Evolutionary conservation across 345 rosid species (phyloP).

Genomic region (Psidium friedrichsthalianum): DNA sequence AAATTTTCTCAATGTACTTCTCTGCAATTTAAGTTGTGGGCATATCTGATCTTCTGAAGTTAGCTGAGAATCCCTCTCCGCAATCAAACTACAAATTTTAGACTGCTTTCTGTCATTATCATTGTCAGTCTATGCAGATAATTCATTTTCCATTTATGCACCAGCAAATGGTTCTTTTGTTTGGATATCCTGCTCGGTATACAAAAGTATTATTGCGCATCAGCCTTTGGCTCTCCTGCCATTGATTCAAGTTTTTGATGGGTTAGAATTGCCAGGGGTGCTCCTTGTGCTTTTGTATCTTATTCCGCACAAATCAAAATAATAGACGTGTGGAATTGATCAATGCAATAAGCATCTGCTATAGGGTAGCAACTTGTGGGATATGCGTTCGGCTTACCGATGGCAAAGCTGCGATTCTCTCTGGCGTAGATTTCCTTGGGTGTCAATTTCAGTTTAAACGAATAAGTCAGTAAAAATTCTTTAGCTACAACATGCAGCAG

Average conservation of each 20-base stretch:
- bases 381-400: not conserved
- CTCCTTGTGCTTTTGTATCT: not conserved
- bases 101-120: not conserved
- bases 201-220: not conserved
- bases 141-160: not conserved
- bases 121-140: not conserved
- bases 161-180: not conserved
- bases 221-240: not conserved
- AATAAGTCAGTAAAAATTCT: not conserved
- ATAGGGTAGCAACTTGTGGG: not conserved
- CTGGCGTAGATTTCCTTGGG: not conserved
- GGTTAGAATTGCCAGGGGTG: not conserved
- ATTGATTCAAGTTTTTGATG: not conserved
- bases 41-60: not conserved
- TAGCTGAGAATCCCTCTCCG: not conserved
- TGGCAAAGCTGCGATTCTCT: not conserved
- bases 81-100: not conserved
- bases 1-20: not conserved
- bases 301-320: not conserved
- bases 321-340: not conserved
- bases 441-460: not conserved
- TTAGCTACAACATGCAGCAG: not conserved
- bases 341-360: not conserved
- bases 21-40: not conserved
- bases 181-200: not conserved